Conservation (phyloP, 2,329 filamentous ascomycete species). For the Clonostachys rhizophaga region DNA sequence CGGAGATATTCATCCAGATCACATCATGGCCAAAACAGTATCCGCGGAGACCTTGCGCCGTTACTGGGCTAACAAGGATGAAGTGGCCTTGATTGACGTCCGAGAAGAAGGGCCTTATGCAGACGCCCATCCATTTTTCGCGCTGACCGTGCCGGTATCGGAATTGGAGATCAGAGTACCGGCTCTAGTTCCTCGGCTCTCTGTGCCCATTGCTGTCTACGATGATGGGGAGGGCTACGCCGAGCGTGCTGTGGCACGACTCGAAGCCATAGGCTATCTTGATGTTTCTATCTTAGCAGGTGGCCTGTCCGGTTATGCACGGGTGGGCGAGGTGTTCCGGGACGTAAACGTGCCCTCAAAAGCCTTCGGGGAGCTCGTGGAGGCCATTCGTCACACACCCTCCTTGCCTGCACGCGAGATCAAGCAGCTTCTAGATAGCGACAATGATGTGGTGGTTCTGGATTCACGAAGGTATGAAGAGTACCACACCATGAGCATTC, state of each 20-base stretch:
- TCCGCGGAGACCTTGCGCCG: slow-evolving; percentile 11
- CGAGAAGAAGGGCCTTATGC: slow-evolving; percentile 21
- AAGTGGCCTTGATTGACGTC: slow-evolving; percentile 20
- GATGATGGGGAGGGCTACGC: slow-evolving; percentile 19
- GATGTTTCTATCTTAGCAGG: slow-evolving; percentile 15
- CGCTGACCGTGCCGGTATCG: slow-evolving; percentile 17
- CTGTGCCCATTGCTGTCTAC: slow-evolving; percentile 17
- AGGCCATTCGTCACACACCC: slow-evolving; percentile 19
- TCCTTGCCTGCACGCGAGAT: slow-evolving; percentile 15
- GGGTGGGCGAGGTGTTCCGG: slow-evolving; percentile 17
- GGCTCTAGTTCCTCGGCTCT: slow-evolving; percentile 14
- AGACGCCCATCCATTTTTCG: slow-evolving; percentile 17
- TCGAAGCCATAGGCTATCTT: slow-evolving; percentile 14
- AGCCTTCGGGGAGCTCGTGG: slow-evolving; percentile 21
- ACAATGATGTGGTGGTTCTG: slow-evolving; percentile 14
- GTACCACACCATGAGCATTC: slow-evolving; percentile 23
- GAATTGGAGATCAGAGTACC: slow-evolving; percentile 17
- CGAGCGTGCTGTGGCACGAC: slow-evolving; percentile 10
- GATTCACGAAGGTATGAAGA: slow-evolving; percentile 19
- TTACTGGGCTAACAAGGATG: slow-evolving; percentile 12
- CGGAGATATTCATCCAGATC: too few species aligned
- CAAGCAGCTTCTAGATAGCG: slow-evolving; percentile 13
- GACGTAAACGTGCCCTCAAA: slow-evolving; percentile 22
- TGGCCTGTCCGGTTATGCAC: slow-evolving; percentile 14
- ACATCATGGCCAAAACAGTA: slow-evolving; percentile 12